phyloP scores from a whole-genome alignment of 2,329 filamentous ascomycete genomes.

The Thielaviopsis ethacetica region DNA sequence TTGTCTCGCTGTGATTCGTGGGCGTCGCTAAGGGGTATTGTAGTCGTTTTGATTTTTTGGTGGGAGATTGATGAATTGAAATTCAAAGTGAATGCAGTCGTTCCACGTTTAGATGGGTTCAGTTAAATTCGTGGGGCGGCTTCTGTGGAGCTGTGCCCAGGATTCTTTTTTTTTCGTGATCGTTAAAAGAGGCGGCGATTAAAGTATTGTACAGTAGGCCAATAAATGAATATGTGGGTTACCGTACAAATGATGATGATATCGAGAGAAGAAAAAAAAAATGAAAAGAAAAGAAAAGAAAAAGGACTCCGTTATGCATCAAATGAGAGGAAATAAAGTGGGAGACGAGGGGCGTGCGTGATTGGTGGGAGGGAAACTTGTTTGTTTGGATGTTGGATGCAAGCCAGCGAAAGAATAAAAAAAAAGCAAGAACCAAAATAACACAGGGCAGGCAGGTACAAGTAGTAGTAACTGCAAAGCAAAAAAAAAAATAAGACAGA shows the following conservation, averaged over 20 bases:
- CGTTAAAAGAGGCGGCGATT: background rate
- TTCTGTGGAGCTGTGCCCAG: background rate
- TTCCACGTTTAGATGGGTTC: background rate
- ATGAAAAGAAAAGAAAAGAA: background rate
- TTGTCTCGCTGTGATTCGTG: background rate
- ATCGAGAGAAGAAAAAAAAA: background rate
- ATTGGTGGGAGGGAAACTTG: background rate
- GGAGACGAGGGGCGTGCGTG: background rate
- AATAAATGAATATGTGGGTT: background rate
- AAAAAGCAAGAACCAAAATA: background rate
- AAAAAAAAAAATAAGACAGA: too few relatives aligned
- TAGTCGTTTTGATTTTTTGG: background rate
- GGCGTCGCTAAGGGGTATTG: background rate
- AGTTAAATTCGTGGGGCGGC: background rate
- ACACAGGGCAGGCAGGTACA: background rate
- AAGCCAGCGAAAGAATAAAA: background rate
- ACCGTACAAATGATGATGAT: background rate
- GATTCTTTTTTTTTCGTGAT: background rate
- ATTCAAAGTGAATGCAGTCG: background rate
- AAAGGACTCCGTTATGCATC: background rate
- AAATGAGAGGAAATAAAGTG: background rate
- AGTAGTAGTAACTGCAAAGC: too few relatives aligned
- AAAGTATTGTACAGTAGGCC: background rate
- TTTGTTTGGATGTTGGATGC: background rate
- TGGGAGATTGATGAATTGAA: background rate